phyloP scores from a whole-genome alignment of 305 asterid species.

The Solanum hybrid region DNA sequence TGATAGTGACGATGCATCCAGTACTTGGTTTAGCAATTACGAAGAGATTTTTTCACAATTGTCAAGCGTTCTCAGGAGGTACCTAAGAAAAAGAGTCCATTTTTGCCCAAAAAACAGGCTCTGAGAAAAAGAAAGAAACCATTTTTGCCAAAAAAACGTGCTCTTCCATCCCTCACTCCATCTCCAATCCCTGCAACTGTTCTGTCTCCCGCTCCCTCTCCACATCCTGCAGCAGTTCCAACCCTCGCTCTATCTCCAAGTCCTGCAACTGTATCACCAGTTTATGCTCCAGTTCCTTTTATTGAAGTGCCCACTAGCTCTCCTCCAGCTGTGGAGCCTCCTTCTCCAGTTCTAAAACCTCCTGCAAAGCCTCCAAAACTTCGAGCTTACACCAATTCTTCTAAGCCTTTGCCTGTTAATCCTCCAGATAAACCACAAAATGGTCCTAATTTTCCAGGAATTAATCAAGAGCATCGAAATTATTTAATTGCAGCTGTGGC shows the following conservation, averaged over 20 bases:
- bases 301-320: slow-evolving; percentile 12
- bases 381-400: neutral
- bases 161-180: neutral
- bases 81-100: slow-evolving; percentile 23
- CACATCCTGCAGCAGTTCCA: slow-evolving; percentile 16
- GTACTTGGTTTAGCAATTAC: slow-evolving; percentile 11
- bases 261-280: slow-evolving; percentile 8
- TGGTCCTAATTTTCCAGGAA: slow-evolving; percentile 7
- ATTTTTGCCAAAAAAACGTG: neutral
- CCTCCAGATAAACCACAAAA: slow-evolving; percentile 15
- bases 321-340: slow-evolving; percentile 15
- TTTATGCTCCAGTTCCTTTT: slow-evolving; percentile 16
- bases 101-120: slow-evolving; percentile 1
- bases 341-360: slow-evolving; percentile 14
- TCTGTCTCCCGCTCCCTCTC: slow-evolving; percentile 16
- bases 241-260: slow-evolving; percentile 20
- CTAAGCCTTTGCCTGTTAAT: slow-evolving; percentile 1
- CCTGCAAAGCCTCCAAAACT: slow-evolving; percentile 11
- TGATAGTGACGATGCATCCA: neutral
- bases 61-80: slow-evolving; percentile 49
- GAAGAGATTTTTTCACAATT: slow-evolving; percentile 26
- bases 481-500: slow-evolving; percentile 29
- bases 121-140: slow-evolving; percentile 24
- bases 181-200: slow-evolving; percentile 6
- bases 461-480: slow-evolving; percentile 1